Conservation (phyloP, 345 rosid species). For the Brassica rapa region DNA sequence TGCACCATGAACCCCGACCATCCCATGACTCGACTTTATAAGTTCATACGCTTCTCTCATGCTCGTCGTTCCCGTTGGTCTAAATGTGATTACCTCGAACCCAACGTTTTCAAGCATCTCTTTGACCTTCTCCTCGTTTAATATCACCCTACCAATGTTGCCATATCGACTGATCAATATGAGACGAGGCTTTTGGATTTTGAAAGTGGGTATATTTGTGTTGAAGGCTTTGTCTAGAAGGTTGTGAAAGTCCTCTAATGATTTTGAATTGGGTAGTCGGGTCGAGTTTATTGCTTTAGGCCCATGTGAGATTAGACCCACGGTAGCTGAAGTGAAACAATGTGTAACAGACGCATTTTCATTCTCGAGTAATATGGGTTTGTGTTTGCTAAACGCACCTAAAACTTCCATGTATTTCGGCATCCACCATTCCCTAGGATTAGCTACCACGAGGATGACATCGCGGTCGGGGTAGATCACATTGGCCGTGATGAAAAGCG, state of each 20-base stretch:
- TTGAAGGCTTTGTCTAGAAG: constrained; percentile 45
- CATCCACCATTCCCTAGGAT: constrained; percentile 62
- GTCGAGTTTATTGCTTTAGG: constrained; percentile 43
- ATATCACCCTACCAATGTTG: constrained; percentile 39
- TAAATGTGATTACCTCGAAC: constrained; percentile 48
- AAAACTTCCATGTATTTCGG: constrained; percentile 48
- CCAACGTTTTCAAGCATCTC: constrained; percentile 44
- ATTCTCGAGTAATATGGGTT: constrained; percentile 44
- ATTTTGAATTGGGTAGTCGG: constrained; percentile 39
- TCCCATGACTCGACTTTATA: constrained; percentile 53
- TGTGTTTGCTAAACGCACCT: constrained; percentile 47
- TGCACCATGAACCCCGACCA: constrained; percentile 68
- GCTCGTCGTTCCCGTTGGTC: constrained; percentile 33
- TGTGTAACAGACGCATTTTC: constrained; percentile 45
- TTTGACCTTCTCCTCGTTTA: constrained; percentile 40
- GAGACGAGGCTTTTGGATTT: constrained; percentile 19
- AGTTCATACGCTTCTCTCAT: constrained; percentile 44
- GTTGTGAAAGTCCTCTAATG: constrained; percentile 44
- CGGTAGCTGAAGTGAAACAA: constrained; percentile 51
- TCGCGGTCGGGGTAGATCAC: constrained; percentile 45
- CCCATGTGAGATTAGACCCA: constrained; percentile 62
- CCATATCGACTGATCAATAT: constrained; percentile 39
- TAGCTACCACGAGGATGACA: constrained; percentile 47
- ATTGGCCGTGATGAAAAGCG: constrained; percentile 60
- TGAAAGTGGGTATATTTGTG: not conserved